Conservation (phyloP, 2,329 filamentous ascomycete species). For the Dactylellina haptotyla region DNA sequence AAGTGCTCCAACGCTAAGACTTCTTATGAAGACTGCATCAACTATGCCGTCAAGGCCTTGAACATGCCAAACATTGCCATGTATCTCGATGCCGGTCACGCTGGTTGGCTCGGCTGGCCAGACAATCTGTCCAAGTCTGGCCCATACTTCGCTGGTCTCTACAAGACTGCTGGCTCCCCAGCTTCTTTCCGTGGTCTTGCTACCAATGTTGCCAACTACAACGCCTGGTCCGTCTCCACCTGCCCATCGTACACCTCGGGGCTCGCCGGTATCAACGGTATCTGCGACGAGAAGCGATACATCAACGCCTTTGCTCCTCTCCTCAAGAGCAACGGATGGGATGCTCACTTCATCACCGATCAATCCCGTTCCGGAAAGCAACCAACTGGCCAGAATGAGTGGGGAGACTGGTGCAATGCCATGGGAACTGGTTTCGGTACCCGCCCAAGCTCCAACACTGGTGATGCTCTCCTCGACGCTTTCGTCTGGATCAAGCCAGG, state of each 20-base stretch:
- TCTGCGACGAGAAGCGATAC: constrained; percentile 60
- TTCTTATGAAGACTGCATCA: constrained; percentile 66
- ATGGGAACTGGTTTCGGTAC: constrained; percentile 60
- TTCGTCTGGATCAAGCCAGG: constrained; percentile 61
- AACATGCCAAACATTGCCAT: constrained; percentile 69
- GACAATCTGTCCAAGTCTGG: constrained; percentile 68
- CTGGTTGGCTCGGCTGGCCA: constrained; percentile 70
- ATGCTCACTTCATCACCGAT: constrained; percentile 66
- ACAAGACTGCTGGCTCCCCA: constrained; percentile 66
- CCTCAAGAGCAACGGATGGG: constrained; percentile 57
- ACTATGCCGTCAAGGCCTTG: constrained; percentile 67
- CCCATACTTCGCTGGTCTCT: constrained; percentile 64
- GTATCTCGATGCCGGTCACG: constrained; percentile 70
- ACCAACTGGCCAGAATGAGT: constrained; percentile 66
- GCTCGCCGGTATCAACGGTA: constrained; percentile 60
- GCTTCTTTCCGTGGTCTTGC: constrained; percentile 67
- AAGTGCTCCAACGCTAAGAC: constrained; percentile 66
- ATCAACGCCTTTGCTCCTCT: constrained; percentile 62
- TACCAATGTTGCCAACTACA: constrained; percentile 72
- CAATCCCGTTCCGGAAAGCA: constrained; percentile 67
- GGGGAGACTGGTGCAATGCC: constrained; percentile 65
- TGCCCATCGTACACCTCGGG: constrained; percentile 64
- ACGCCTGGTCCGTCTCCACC: constrained; percentile 60
- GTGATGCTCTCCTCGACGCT: constrained; percentile 58
- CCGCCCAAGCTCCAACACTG: constrained; percentile 57